Conservation (phyloP, 371 early-diverging fungal genomes). For the Amoeboradix gromovi region DNA sequence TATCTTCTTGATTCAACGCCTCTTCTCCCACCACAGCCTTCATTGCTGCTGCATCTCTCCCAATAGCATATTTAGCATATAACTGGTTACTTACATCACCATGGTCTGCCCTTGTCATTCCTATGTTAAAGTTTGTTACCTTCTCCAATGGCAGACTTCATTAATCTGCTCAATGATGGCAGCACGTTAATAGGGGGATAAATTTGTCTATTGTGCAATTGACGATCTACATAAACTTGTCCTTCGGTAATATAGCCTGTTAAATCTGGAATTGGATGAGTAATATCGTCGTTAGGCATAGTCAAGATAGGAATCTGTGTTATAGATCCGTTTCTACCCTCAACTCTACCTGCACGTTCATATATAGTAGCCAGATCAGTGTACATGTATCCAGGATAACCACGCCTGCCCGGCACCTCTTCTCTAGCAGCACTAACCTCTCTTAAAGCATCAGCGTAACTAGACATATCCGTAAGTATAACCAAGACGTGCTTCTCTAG, state of each 20-base stretch:
- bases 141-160: constrained; percentile 99
- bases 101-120: constrained; percentile 96
- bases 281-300: constrained; percentile 99
- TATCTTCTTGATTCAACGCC: constrained; percentile 92
- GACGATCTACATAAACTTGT: constrained; percentile 98
- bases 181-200: constrained; percentile 99
- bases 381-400: constrained; percentile 99
- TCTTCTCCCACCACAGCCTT: constrained; percentile 99
- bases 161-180: constrained; percentile 93
- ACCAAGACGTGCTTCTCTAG: constrained; percentile 98
- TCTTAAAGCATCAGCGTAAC: constrained; percentile 99
- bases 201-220: constrained; percentile 95
- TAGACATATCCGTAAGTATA: constrained; percentile 99
- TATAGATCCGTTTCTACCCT: constrained; percentile 96
- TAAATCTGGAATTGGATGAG: constrained; percentile 99
- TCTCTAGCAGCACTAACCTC: constrained; percentile 98
- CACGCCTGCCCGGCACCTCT: constrained; percentile 99
- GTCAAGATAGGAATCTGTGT: constrained; percentile 99
- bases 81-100: constrained; percentile 99
- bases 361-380: constrained; percentile 99
- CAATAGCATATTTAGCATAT: constrained; percentile 99
- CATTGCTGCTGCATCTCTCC: constrained; percentile 98
- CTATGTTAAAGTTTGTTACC: constrained; percentile 6
- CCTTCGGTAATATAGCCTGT: constrained; percentile 99
- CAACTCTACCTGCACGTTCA: constrained; percentile 98